phyloP scores from a whole-genome alignment of 2,329 filamentous ascomycete species.

The Neonectria punicea region DNA sequence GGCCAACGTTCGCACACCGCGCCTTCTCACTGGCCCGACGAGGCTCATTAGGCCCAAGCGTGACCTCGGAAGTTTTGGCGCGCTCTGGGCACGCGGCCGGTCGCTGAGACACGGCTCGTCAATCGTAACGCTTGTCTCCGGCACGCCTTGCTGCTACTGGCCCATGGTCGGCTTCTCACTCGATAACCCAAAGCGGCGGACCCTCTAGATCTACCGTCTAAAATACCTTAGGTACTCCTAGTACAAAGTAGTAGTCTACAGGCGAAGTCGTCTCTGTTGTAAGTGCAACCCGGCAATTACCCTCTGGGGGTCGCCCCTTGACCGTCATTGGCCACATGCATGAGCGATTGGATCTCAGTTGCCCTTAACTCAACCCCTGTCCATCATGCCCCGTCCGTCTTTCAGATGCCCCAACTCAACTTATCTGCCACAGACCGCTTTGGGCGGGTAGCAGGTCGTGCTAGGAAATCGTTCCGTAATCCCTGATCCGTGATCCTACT shows the following conservation, averaged over 20 bases:
- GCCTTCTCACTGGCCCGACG: constrained; percentile 12
- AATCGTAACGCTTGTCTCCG: constrained; percentile 31
- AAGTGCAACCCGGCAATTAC: constrained; percentile 6
- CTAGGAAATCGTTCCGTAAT: background rate
- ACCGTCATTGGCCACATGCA: constrained; percentile 27
- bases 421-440: constrained; percentile 8
- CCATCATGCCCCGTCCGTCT: background rate
- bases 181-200: background rate
- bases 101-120: constrained; percentile 29
- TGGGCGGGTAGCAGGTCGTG: constrained; percentile 5
- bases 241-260: background rate
- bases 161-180: constrained; percentile 5
- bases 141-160: constrained; percentile 37
- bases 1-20: constrained; percentile 17
- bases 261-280: background rate
- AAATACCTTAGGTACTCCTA: background rate
- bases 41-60: background rate
- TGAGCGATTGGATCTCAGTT: constrained; percentile 20
- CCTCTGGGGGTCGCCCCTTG: constrained; percentile 2
- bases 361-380: constrained; percentile 6
- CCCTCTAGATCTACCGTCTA: constrained; percentile 1
- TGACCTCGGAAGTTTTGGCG: constrained; percentile 11
- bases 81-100: constrained; percentile 10
- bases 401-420: background rate
- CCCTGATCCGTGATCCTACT: background rate